phyloP scores from a whole-genome alignment of 2,329 filamentous ascomycete genomes.

The Curvularia spicifera region DNA sequence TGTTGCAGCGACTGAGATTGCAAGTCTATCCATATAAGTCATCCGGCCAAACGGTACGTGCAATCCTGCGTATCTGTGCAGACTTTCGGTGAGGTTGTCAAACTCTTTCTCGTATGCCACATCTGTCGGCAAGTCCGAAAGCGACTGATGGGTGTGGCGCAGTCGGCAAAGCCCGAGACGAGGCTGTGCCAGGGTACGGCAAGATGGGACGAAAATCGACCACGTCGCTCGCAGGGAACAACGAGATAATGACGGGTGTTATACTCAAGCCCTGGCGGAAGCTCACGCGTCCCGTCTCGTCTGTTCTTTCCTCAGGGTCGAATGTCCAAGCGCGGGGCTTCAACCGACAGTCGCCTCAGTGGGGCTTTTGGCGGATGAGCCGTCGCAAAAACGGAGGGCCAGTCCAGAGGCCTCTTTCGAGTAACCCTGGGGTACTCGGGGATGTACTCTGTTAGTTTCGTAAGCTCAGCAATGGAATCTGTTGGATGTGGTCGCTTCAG shows the following conservation, averaged over 20 bases:
- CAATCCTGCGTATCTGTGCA: slow-evolving; percentile 33
- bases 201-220: slow-evolving; percentile 30
- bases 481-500: slow-evolving; percentile 40
- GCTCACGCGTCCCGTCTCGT: slow-evolving; percentile 38
- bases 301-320: slow-evolving; percentile 32
- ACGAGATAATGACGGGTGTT: slow-evolving; percentile 34
- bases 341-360: slow-evolving; percentile 40
- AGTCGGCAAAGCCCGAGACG: slow-evolving; percentile 42
- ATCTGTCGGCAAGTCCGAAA: slow-evolving; percentile 40
- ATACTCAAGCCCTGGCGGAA: slow-evolving; percentile 32
- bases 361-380: slow-evolving; percentile 36
- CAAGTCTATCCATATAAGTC: slow-evolving; percentile 42
- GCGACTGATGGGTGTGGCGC: slow-evolving; percentile 31
- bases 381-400: slow-evolving; percentile 30
- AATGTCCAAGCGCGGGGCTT: slow-evolving; percentile 40
- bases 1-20: slow-evolving; percentile 36
- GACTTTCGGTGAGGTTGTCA: slow-evolving; percentile 40
- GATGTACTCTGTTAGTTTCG: slow-evolving; percentile 13
- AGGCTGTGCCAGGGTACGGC: slow-evolving; percentile 41
- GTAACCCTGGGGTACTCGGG: slow-evolving; percentile 28
- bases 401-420: slow-evolving; percentile 29
- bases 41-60: slow-evolving; percentile 34
- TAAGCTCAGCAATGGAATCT: slow-evolving; percentile 22
- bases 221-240: slow-evolving; percentile 34
- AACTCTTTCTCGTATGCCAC: slow-evolving; percentile 33